Conservation (phyloP, 192 early-diverging fungal species). For the Podila clonocystis region DNA sequence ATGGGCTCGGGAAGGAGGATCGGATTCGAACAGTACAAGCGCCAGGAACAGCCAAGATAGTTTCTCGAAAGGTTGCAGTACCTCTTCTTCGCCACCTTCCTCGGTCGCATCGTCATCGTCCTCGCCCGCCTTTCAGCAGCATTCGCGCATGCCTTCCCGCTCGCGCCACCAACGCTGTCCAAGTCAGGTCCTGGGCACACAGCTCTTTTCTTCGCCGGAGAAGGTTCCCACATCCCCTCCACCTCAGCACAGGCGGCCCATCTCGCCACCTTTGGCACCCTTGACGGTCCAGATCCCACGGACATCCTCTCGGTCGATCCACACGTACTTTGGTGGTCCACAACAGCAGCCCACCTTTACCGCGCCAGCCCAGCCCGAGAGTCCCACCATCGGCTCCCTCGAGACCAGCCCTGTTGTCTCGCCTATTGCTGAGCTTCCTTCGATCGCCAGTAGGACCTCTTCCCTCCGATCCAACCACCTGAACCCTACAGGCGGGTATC, state of each 20-base stretch:
- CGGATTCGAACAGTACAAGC: background rate
- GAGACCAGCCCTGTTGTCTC: background rate
- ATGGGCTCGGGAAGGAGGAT: background rate
- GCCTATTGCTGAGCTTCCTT: background rate
- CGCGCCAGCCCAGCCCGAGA: slow-evolving; percentile 6
- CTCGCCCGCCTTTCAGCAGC: background rate
- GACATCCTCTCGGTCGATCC: slow-evolving; percentile 1
- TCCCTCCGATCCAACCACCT: background rate
- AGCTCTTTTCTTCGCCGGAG: slow-evolving; percentile 18
- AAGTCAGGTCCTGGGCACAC: slow-evolving; percentile 23
- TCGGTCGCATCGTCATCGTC: background rate
- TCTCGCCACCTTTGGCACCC: slow-evolving; percentile 32
- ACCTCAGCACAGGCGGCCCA: background rate
- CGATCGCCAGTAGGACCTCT: background rate
- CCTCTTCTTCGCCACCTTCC: background rate
- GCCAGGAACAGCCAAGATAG: too few relatives aligned
- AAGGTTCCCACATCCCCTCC: slow-evolving; percentile 11
- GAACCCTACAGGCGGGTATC: background rate
- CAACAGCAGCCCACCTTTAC: background rate
- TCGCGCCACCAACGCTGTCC: slow-evolving; percentile 28
- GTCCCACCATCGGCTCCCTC: background rate
- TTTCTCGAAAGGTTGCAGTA: too few relatives aligned
- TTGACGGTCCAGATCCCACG: slow-evolving; percentile 38
- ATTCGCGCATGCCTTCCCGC: background rate
- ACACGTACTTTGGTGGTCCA: background rate